Base-by-base conservation (phyloP, 345 rosid species). In the Populus davidiana region DNA sequence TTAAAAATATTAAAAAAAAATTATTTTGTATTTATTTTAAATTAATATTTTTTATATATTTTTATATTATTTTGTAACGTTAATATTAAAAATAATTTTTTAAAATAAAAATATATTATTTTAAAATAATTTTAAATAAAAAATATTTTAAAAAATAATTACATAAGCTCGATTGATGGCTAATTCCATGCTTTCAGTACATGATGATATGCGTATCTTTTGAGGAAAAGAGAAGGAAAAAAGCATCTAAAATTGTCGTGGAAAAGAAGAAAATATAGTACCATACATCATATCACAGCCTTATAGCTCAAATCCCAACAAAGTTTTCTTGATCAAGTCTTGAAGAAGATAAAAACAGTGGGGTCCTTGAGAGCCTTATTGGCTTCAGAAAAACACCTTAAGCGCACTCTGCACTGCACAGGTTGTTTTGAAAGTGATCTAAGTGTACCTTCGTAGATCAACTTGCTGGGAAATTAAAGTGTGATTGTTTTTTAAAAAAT, bases 251-350 rank as follows among this genome's bases (percentile, higher is more conserved):
- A 56, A 41, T 31, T 65, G 35, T 12, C 23, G 33, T 73, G 31
- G 5, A 17, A 38, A 43, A 61, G 56, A 44, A 41, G 17, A 36
- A 38, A 65, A 75, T 39, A 6, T 1, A 6, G 69, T 52, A 18
- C 69, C n/a, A 31, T 31, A 20, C 59, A 23, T 38, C 69, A 72
- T 25, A 67, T 61, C 67, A 49, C 20, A 47, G 56, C 20, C 69
- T 39, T n/a, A 11, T 20, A 71, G 81, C 75, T 23, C 81, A 79
- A 77, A 76, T 78, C 76, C 82, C 80, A 18, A 61, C 71, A 84
- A 81, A 76, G 77, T 43, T 61, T 21, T 67, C 59, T 52, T 52
- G 59, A 21, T 0, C 0, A 52, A 6, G 23, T 62, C 36, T 13
- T 17, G 23, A 39, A 56, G 25, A 17, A 25, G 63, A 13, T 33